Base-by-base conservation (phyloP, 495 filamentous ascomycete genomes). In the Penicillium malachiteum region DNA sequence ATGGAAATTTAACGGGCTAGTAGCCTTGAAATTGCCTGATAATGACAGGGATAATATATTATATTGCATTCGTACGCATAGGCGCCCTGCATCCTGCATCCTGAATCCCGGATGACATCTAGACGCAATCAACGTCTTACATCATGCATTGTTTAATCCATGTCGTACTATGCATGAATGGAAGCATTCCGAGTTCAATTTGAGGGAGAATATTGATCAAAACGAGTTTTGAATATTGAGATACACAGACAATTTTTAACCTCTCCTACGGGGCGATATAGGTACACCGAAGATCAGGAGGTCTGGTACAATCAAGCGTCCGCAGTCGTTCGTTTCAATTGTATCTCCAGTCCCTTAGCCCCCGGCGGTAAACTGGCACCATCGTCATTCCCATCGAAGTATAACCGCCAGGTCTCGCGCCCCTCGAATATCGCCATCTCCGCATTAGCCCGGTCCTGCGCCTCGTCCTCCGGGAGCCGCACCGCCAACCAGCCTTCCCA, bases 401-500 rank as follows among this genome's bases (percentile, higher is more conserved):
- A 65, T 56, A 70, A 40, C 34, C 65, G 54, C 67, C 65, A 70
- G 7, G 21, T 50, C 9, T 39, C 48, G 3, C 48, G 50, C 17
- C 59, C 63, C 7, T 50, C 10, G 3, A 35, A n/a, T 1, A 26
- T n/a, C 31, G 50, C 54, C 42, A 47, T 49, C 49, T 55, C 58
- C 0, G 52, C 39, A 18, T 62, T 52, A 10, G 34, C 14, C 32
- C 57, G 44, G 31, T 43, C 50, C 37, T 58, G 48, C 10, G 45
- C 54, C 14, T 60, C 56, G 43, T 57, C 59, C 12, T 63, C 54
- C 18, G 57, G 48, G 13, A 69, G 31, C 21, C 61, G 61, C 5
- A 70, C 60, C 1, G 63, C 65, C 51, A 65, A 13, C 63, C 63
- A 71, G 16, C 63, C 56, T 45, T 65, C 50, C 56, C 54, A 65